Base-by-base conservation (phyloP, 306 rosid species). In the Corylus heterophylla region DNA sequence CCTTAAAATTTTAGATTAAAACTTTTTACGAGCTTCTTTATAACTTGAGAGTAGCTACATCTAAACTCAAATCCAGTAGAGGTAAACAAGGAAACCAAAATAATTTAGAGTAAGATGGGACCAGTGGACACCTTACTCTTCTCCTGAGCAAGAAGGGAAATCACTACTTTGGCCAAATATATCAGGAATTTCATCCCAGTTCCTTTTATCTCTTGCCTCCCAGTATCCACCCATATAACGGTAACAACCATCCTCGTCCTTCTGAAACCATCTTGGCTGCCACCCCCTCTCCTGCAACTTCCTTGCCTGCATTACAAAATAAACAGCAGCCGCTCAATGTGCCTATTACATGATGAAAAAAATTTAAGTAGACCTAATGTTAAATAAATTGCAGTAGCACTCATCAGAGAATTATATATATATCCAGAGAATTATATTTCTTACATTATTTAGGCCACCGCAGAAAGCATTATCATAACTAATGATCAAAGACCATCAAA, bases 271-370 rank as follows among this genome's bases (percentile, higher is more conserved):
- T 82, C 97, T 91, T 1, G 99, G 99, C 68, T 89, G 91, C 99
- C 99, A 95, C 54, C 99, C 99, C 80, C 96, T 91, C 82, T 95
- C 99, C 81, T 95, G 99, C 93, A 93, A 87, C 88, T 85, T 95
- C 82, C 98, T 89, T 48, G 99, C 99, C 99, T 95, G 92, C 78
- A 72, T 75, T 79, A 72, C 16, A 8, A 77, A 76, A 35, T 71
- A 77, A 69, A 10, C 59, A 20, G 62, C 20, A 56, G 78, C 76
- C 77, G 61, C 73, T 55, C 35, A 72, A 27, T 56, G 58, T 49
- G 58, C 54, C 74, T 81, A 47, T 66, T 20, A 45, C 59, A 70
- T 73, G 17, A 39, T 8, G 54, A 59, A 17, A 7, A 51, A 14
- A 16, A 64, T 67, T 45, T 25, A 25, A 64, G 17, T 25, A 44